phyloP scores from a whole-genome alignment of 1,284 basidiomycete genomes.

The Cerrena zonata region DNA sequence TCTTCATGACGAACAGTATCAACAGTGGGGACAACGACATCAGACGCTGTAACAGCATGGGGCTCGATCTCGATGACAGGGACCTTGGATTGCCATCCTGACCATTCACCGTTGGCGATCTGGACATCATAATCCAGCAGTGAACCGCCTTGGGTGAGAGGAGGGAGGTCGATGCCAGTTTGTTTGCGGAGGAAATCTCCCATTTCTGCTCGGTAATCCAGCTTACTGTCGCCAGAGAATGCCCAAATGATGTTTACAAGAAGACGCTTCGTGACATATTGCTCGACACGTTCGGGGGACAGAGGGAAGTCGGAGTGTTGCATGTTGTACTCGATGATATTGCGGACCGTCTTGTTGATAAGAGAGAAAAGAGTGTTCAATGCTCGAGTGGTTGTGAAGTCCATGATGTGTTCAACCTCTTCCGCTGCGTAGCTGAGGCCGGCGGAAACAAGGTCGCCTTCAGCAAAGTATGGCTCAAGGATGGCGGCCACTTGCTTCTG shows the following conservation, averaged over 20 bases:
- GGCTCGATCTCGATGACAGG: conserved; percentile 96
- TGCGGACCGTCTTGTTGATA: conserved; percentile 92
- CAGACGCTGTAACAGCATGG: conserved; percentile 89
- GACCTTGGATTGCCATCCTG: conserved; percentile 86
- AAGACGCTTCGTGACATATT: conserved; percentile 87
- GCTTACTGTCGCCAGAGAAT: conserved; percentile 91
- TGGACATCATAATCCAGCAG: conserved; percentile 96
- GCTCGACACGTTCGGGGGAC: conserved; percentile 74
- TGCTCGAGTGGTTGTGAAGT: conserved; percentile 88
- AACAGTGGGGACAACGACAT: conserved; percentile 96
- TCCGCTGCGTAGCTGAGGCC: conserved; percentile 80
- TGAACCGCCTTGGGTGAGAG: conserved; percentile 68
- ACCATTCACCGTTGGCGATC: conserved; percentile 82
- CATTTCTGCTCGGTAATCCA: conserved; percentile 85
- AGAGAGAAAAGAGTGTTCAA: conserved; percentile 95
- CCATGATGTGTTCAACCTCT: conserved; percentile 94
- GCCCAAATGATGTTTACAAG: conserved; percentile 95
- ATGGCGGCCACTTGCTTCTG: conserved; percentile 79
- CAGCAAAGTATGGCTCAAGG: conserved; percentile 77
- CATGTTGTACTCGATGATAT: conserved; percentile 90
- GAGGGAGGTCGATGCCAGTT: conserved; percentile 87
- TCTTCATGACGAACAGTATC: conserved; percentile 99
- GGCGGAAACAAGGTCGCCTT: conserved; percentile 75
- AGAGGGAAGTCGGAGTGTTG: conserved; percentile 96
- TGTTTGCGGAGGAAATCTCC: conserved; percentile 83